phyloP scores from a whole-genome alignment of 257 asterid genomes.

The Eucommia ulmoides region DNA sequence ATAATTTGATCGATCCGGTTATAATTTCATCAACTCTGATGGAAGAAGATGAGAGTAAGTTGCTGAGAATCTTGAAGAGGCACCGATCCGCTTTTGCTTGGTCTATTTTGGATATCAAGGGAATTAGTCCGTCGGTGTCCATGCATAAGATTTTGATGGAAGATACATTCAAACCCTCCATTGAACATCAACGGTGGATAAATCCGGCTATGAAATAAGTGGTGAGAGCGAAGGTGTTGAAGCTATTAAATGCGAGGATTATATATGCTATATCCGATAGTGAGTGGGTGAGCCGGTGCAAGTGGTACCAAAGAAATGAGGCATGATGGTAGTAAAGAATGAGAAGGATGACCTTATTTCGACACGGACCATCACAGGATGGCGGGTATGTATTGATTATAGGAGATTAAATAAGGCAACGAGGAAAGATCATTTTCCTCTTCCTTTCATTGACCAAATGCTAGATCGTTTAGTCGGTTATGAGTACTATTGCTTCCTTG shows the following conservation, averaged over 20 bases:
- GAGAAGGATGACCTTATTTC: background rate
- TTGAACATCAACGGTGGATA: background rate
- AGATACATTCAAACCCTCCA: background rate
- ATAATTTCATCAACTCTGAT: too few relatives aligned
- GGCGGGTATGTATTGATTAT: background rate
- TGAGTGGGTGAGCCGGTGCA: background rate
- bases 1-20: too few relatives aligned
- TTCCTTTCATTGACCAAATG: background rate
- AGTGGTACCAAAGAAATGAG: background rate
- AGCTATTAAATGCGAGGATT: background rate
- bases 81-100: too few relatives aligned
- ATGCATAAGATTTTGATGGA: background rate
- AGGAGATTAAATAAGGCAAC: background rate
- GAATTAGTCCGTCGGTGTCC: background rate
- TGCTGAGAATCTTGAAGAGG: too few relatives aligned
- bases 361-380: background rate
- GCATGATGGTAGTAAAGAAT: background rate
- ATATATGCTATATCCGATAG: background rate
- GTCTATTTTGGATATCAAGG: background rate
- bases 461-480: background rate
- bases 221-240: background rate
- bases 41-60: too few relatives aligned
- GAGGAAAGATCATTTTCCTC: background rate
- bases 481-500: background rate
- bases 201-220: background rate